Evolutionary conservation across 495 filamentous ascomycete species (phyloP), one percentile per base, ranked within the genome.

Genomic region (Penicillium macrosclerotiorum): DNA sequence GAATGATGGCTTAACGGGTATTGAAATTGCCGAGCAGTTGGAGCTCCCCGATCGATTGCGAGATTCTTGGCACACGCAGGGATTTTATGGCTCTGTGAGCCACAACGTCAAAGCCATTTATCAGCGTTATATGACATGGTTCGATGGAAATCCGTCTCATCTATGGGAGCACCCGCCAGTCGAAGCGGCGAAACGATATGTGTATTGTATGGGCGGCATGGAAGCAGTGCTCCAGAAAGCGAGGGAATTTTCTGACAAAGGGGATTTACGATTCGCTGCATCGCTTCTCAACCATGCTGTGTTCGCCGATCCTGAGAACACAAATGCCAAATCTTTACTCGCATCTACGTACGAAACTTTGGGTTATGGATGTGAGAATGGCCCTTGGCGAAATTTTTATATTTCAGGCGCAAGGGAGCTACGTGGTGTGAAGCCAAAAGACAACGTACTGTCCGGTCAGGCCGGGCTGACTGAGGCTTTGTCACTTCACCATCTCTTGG

Each of bases 61-160:
- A 7, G 14, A 37, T 14, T 31, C 45, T 5, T 67, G 62, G 58
- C 45, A 58, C 44, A 34, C 54, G 4, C 64, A 52, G 12, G 64
- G 64, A 0, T 68, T 47, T 41, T 70, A 70, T 40, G 66, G 64
- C 3, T 64, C 62, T 1, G 25, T 62, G 18, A 64, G 52, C 33
- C 66, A 70, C 23, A 70, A 68, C 41, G 59, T 68, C 16, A 70
- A 68, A 36, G 64, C 37, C 8, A 63, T 70, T 23, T 70, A 70
- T 31, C 48, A 68, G 13, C 58, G 60, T 5, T 70, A 70, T 29
- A 61, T 59, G 51, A 57, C 52, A 8, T 70, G 64, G 66, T 70
- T 59, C 38, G 62, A 70, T 42, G 64, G 66, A 1, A 59, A 64
- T 29, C 62, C 66, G 1, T 54, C 54, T 11, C 51, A 70, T 51